Base-by-base conservation (phyloP, 78 protist species). In the Dictyostelium intermedium region DNA sequence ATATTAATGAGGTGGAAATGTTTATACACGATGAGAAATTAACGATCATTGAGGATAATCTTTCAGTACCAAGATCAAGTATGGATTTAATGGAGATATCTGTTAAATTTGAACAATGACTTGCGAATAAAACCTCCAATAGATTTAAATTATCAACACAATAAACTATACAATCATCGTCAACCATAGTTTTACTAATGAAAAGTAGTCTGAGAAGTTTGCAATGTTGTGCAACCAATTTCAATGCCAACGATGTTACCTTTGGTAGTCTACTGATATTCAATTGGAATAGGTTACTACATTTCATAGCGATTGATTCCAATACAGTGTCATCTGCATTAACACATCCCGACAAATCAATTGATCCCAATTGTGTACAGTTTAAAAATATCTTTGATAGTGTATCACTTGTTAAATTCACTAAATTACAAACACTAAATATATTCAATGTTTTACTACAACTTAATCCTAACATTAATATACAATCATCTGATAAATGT, bases 271-370 rank as follows among this genome's bases (percentile, higher is more conserved):
- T 53, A 69, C 87, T 80, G 5, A 89, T 56, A 45, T 89, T 89
- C 13, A 89, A 39, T 89, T 89, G 94, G 60, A 89, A 89, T 14
- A 89, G 87, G 50, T 81, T 25, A 18, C 20, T 45, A 80, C 94
- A 89, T 47, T 37, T 32, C 13, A 50, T 80, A 1, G 94, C 69
- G 18, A 89, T 89, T 5, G 87, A 72, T 25, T 80, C 94, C 53
- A 89, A 60, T 20, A 69, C 94, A 10, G 81, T 53, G n/a, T 89
- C 94, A 47, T 89, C 94, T 14, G 56, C 56, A 34, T 89, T 56
- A 1, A 34, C 63, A 34, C 94, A 89, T 11, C 94, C 94, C 0
- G 87, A 74, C 2, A 89, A 18, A 70, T 89, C 94, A 14, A 89
- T 80, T 27, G 94, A 89, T 1, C 94, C 94, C 37, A 89, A 41